phyloP scores from a whole-genome alignment of 2,329 filamentous ascomycete species.

The Coniochaeta sp. region DNA sequence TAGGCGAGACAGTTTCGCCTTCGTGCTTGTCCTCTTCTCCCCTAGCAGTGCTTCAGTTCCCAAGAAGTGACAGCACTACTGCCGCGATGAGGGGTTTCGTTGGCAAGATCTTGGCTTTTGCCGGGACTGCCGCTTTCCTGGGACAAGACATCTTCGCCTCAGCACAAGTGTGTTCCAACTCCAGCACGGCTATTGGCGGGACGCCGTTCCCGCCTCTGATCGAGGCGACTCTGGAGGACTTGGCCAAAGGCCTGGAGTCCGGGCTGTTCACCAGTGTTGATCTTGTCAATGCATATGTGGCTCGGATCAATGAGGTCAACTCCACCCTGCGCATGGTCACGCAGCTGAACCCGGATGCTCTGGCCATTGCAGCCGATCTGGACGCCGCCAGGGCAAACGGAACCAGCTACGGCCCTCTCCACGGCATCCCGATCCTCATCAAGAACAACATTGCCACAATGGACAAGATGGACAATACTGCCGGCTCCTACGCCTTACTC shows the following conservation, averaged over 20 bases:
- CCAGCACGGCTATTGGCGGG: neutral
- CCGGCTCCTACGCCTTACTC: slow-evolving; percentile 56
- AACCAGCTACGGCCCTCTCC: slow-evolving; percentile 35
- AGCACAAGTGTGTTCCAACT: slow-evolving; percentile 1
- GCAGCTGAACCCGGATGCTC: slow-evolving; percentile 29
- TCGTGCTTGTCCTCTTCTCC: neutral
- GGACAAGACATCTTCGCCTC: neutral
- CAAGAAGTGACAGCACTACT: neutral
- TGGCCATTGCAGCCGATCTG: slow-evolving; percentile 26
- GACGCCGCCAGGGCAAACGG: slow-evolving; percentile 20
- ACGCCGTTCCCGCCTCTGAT: slow-evolving; percentile 23
- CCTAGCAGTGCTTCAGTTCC: neutral
- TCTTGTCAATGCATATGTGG: slow-evolving; percentile 21
- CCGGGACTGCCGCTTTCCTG: neutral
- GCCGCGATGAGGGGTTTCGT: neutral
- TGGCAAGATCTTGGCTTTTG: neutral
- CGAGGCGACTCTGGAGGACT: slow-evolving; percentile 24
- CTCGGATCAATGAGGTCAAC: slow-evolving; percentile 26
- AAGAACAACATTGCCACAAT: slow-evolving; percentile 61
- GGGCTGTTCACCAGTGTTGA: slow-evolving; percentile 28
- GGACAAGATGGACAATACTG: slow-evolving; percentile 54
- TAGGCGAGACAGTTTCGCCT: neutral
- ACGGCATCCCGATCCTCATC: slow-evolving; percentile 58
- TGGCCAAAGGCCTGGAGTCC: slow-evolving; percentile 21
- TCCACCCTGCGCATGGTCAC: slow-evolving; percentile 22